Conservation (phyloP, 169 alveolate genomes). For the Toxoplasma gondii region DNA sequence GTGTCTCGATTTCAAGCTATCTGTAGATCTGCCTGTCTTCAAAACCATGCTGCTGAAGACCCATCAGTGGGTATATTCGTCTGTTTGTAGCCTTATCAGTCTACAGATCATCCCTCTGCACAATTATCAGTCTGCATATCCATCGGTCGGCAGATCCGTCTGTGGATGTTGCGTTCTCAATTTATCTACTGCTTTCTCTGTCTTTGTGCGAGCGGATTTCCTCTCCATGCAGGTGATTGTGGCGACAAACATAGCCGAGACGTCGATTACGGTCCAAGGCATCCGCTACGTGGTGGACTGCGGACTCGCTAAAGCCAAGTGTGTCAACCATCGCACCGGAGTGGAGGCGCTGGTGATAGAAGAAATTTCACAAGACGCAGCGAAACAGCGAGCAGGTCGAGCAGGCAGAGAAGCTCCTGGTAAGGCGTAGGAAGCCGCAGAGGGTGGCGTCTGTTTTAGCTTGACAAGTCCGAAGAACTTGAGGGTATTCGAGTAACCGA, state of each 20-base stretch:
- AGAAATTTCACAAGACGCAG: slow-evolving; percentile 91
- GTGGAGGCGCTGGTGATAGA: slow-evolving; percentile 86
- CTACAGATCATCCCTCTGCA: too few species aligned
- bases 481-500: neutral
- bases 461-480: too few species aligned
- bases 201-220: neutral
- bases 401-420: slow-evolving; percentile 91
- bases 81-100: too few species aligned
- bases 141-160: neutral
- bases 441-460: neutral
- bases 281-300: slow-evolving; percentile 87
- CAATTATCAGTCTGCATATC: neutral
- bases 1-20: too few species aligned
- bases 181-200: neutral
- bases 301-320: slow-evolving; percentile 83
- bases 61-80: too few species aligned
- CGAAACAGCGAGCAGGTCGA: slow-evolving; percentile 99
- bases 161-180: neutral
- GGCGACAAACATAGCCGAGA: slow-evolving; percentile 93
- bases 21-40: too few species aligned
- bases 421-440: neutral
- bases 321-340: slow-evolving; percentile 96
- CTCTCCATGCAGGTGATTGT: slow-evolving; percentile 73
- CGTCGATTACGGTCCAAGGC: slow-evolving; percentile 90
- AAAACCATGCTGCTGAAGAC: too few species aligned